Conservation (phyloP, 768 basidiomycete genomes). For the Rhodotorula graminis region DNA sequence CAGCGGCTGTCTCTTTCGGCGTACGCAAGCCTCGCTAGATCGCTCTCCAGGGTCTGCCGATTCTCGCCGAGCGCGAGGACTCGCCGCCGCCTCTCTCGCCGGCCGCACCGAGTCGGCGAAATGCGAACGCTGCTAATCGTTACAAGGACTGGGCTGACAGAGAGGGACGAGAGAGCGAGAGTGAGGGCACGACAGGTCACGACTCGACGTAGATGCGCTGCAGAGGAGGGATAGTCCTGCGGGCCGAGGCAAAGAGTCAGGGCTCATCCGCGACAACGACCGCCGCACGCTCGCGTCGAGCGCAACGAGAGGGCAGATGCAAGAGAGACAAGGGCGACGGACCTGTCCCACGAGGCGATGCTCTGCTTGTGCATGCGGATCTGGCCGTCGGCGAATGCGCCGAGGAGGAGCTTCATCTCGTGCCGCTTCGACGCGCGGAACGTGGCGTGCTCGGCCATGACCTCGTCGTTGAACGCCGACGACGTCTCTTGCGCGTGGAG, state of each 20-base stretch:
- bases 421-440: slow-evolving; percentile 86
- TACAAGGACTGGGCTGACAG: not conserved
- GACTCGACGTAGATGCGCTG: slow-evolving; percentile 30
- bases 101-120: no score
- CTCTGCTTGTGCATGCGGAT: slow-evolving; percentile 70
- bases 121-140: not conserved
- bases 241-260: not conserved
- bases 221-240: slow-evolving; percentile 24
- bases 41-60: no score
- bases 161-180: not conserved
- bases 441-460: slow-evolving; percentile 77
- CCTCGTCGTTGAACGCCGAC: slow-evolving; percentile 93
- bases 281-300: no score
- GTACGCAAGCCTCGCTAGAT: no score
- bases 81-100: no score
- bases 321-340: not conserved
- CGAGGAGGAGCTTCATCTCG: slow-evolving; percentile 95
- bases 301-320: no score
- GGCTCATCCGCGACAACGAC: no score
- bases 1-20: no score
- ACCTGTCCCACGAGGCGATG: slow-evolving; percentile 30
- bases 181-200: not conserved
- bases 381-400: slow-evolving; percentile 83
- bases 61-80: no score
- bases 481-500: slow-evolving; percentile 91